Evolutionary conservation across 768 basidiomycete species (phyloP).

Genomic region (Suillus tomentosus): DNA sequence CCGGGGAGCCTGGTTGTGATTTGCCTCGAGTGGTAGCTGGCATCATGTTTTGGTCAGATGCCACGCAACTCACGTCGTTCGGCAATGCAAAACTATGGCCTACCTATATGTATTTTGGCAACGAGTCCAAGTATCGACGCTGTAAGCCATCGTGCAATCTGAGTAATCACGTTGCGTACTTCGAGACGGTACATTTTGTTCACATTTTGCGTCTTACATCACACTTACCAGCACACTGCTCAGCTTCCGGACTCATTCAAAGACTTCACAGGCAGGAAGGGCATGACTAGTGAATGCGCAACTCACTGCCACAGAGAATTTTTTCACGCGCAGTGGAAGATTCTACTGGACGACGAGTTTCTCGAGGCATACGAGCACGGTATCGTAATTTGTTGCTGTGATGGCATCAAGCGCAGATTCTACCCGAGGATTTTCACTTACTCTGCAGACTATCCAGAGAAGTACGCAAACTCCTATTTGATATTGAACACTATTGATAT

Average conservation of each 20-base stretch:
- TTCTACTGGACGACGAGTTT: constrained; percentile 20
- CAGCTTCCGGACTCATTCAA: constrained; percentile 18
- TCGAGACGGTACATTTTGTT: neutral
- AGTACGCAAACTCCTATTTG: constrained; percentile 23
- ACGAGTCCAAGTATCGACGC: constrained; percentile 27
- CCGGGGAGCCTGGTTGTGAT: constrained; percentile 13
- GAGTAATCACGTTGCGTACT: constrained; percentile 19
- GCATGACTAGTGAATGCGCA: neutral
- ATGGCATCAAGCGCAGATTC: constrained; percentile 19
- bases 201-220: no score
- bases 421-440: constrained; percentile 26
- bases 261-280: constrained; percentile 6
- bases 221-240: no score
- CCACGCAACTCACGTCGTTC: constrained; percentile 33
- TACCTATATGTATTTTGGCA: constrained; percentile 25
- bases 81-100: constrained; percentile 32
- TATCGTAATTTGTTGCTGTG: constrained; percentile 19
- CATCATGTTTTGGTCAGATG: constrained; percentile 36
- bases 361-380: constrained; percentile 19
- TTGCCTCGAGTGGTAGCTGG: constrained; percentile 17
- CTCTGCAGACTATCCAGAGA: constrained; percentile 33
- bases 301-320: constrained; percentile 22
- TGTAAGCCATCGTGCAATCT: constrained; percentile 17
- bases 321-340: constrained; percentile 19
- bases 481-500: no score